A percentile compares a stretch with the other conserved stretches of the same genome.
These are phyloP conservation scores for Penicillium pulvis DNA, from an alignment of 495 filamentous ascomycete species.

Conservation along the genomic window DNA sequence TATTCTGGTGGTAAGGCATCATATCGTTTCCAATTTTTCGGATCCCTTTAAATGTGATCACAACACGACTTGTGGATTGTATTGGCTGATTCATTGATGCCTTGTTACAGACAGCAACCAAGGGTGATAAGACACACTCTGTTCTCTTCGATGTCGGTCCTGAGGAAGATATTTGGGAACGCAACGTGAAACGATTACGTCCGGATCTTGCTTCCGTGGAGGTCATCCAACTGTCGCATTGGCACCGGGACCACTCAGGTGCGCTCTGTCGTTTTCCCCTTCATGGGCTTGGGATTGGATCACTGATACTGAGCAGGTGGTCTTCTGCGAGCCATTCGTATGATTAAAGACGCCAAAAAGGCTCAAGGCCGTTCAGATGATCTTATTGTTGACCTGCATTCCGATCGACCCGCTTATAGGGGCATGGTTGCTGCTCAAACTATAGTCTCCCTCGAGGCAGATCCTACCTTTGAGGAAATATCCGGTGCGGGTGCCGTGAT, in stretches of 20 bases:
- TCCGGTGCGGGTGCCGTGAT: constrained; percentile 48
- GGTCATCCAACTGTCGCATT: constrained; percentile 73
- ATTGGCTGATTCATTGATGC: neutral
- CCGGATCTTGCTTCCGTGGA: constrained; percentile 65
- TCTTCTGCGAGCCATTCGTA: constrained; percentile 44
- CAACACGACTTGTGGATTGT: neutral
- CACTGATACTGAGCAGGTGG: constrained; percentile 41
- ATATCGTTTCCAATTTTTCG: neutral
- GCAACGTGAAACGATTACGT: constrained; percentile 53
- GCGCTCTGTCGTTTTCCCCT: neutral
- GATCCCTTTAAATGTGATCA: neutral
- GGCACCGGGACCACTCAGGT: constrained; percentile 65
- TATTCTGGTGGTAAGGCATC: constrained; percentile 49
- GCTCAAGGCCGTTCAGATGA: constrained; percentile 26
- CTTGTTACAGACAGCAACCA: constrained; percentile 50
- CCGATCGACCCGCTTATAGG: constrained; percentile 55
- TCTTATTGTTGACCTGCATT: constrained; percentile 56
- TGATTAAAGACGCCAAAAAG: constrained; percentile 51
- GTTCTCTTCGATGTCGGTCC: constrained; percentile 64
- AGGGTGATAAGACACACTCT: constrained; percentile 51
- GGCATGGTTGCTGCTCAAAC: constrained; percentile 47
- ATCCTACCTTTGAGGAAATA: constrained; percentile 59
- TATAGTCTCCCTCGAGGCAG: constrained; percentile 56
- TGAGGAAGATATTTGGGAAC: constrained; percentile 57
- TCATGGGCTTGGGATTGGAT: neutral